Conservation (phyloP, 169 alveolate species). For the Blepharisma undulans region DNA sequence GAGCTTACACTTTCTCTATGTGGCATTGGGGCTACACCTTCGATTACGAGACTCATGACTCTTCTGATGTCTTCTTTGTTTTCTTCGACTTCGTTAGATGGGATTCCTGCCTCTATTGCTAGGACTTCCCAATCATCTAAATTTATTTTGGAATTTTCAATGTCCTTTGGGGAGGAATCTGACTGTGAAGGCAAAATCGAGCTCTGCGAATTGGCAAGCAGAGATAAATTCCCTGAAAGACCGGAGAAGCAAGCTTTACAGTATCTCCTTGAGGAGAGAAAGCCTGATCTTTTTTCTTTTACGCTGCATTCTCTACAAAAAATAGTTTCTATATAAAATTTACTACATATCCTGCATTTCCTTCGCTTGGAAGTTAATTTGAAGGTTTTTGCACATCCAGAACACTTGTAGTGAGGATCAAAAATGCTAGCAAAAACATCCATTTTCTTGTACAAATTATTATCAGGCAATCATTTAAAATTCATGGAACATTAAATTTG, state of each 20-base stretch:
- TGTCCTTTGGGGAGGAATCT: neutral
- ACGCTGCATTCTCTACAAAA: slow-evolving; percentile 7
- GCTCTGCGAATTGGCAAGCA: neutral
- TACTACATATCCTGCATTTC: slow-evolving; percentile 16
- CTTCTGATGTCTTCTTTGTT: neutral
- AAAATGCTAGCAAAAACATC: slow-evolving; percentile 8
- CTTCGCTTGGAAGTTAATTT: slow-evolving; percentile 14
- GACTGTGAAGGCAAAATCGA: neutral
- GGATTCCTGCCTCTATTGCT: neutral
- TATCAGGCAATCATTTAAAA: neutral
- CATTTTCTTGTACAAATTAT: neutral
- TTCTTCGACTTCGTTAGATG: neutral
- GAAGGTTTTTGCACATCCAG: neutral
- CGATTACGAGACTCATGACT: neutral
- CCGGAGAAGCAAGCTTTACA: neutral
- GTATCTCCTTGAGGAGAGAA: neutral
- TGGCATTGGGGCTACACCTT: slow-evolving; percentile 10
- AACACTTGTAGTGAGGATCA: neutral
- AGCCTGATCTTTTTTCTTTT: neutral
- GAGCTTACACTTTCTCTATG: neutral
- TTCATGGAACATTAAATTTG: neutral
- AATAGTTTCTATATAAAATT: neutral
- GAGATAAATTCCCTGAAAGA: neutral
- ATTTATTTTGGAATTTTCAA: neutral
- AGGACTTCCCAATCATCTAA: neutral